Evolutionary conservation across 306 rosid genomes (phyloP), one percentile per base, ranked within the genome.

Genomic region (barrel medic (Medicago truncatula)): DNA sequence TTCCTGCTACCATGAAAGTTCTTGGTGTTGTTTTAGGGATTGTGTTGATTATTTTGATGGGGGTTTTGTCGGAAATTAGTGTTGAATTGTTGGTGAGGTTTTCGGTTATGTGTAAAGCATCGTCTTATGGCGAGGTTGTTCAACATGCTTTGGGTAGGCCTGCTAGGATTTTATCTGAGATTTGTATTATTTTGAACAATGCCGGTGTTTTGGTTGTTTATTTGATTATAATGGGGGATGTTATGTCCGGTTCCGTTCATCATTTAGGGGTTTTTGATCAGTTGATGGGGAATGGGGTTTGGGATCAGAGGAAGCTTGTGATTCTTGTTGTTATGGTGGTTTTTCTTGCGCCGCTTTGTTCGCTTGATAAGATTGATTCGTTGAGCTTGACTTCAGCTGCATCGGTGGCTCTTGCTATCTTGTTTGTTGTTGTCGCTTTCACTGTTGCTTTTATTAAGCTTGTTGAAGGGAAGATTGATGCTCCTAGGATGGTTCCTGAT

Each of bases 1-100:
- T 95, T 20, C 99, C 99, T 79, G 99, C 99, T 28, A 85, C 97
- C 11, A 95, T 95, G 97, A 95, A 95, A 78, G 97, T 95, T 83
- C 96, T 95, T 41, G 99, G 99, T 5, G 52, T 95, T 9, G 77
- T 80, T 88, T 54, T 86, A 64, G 97, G 99, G 63, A 76, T 83
- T 77, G 53, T 90, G 3, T 73, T 95, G 85, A 92, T 95, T 1
- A 64, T 95, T 66, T 20, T 95, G 69, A 90, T 95, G 76, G 99
- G 99, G 9, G 36, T 95, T 78, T 82, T 95, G 75, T 95, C 99
- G 0, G 92, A 95, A 79, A 66, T 87, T 79, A 95, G 96, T 41
- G 92, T 95, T 0, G 97, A 95, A 77, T 85, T 92, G 77, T 73
- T 92, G 59, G 81, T 95, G 6, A 84, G 89, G 1, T 92, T 89